Evolutionary conservation across 2,329 filamentous ascomycete species (phyloP).

Genomic region (Colletotrichum eleusines): DNA sequence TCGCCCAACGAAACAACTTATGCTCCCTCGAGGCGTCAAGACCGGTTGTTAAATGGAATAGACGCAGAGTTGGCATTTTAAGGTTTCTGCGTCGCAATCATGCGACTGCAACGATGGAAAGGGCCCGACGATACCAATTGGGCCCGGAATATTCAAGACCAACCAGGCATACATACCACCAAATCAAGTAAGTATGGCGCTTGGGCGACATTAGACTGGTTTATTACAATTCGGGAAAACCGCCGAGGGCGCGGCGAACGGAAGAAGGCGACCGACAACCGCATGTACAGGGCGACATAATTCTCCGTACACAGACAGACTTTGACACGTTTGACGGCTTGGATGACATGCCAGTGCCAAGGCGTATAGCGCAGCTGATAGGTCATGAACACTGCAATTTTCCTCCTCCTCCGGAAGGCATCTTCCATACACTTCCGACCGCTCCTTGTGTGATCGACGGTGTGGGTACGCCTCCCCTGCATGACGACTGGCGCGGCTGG

Average conservation of each 20-base stretch:
- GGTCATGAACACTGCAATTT: conserved; percentile 1
- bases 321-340: not conserved
- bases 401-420: not conserved
- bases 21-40: conserved; percentile 5
- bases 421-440: conserved; percentile 36
- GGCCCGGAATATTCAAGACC: not conserved
- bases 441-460: conserved; percentile 34
- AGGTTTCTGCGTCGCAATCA: conserved; percentile 1
- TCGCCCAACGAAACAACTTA: conserved; percentile 7
- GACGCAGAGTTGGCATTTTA: conserved; percentile 18
- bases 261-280: not conserved
- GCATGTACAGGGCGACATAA: conserved; percentile 2
- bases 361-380: not conserved
- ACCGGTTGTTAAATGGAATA: conserved; percentile 4
- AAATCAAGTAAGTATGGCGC: not conserved
- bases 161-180: not conserved
- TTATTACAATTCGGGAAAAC: not conserved
- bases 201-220: conserved; percentile 5
- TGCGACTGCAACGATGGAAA: conserved; percentile 8
- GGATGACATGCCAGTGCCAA: not conserved
- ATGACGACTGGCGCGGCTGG: not conserved
- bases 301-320: not conserved
- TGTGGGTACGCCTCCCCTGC: conserved; percentile 11
- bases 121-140: not conserved
- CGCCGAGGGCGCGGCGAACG: not conserved